Base-by-base conservation (phyloP, 495 filamentous ascomycete species). In the Haplographium delicatum region DNA sequence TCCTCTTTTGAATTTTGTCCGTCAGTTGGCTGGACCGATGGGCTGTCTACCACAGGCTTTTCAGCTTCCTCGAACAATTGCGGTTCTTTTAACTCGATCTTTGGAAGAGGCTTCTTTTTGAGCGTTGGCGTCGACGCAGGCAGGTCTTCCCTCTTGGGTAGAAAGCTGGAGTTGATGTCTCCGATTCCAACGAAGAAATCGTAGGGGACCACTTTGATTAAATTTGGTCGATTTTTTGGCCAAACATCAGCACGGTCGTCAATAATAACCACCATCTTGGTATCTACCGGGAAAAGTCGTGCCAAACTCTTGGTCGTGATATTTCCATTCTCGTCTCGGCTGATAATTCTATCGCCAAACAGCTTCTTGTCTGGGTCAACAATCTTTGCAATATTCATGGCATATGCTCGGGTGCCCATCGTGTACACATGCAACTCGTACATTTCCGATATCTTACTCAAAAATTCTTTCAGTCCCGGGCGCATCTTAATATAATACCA, bases 401-500 rank as follows among this genome's bases (percentile, higher is more conserved):
- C 93, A 63, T 99, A 99, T 7, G 89, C 86, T 53, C 93, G 81
- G 37, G 93, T 99, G 47, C 91, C 93, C 93, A 97, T 97, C 19
- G 93, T 98, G 70, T 99, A 99, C 60, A 99, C 91, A 58, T 99
- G 93, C 57, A 97, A 69, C 65, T 99, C 93, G 65, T 89, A 99
- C 53, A 94, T 70, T 60, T 84, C 72, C 3, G 89, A 79, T 49
- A 97, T 76, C 16, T 79, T 80, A 50, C 86, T 70, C 50, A 99
- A 69, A 62, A 99, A 99, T 11, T 84, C 75, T 56, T 86, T 76
- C 44, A 97, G 72, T 9, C 91, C 89, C 1, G 93, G 93, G n/a
- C 93, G 89, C 71, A 95, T 82, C 67, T 99, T 99, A 72, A 97
- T 91, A 65, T 96, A 97, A 69, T 99, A 99, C 84, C 84, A 94